A percentile compares a stretch with the other conserved stretches of the same genome.
These are phyloP conservation scores for Cerrena zonata DNA, from an alignment of 1,284 basidiomycete species.

Conservation along the genomic window DNA sequence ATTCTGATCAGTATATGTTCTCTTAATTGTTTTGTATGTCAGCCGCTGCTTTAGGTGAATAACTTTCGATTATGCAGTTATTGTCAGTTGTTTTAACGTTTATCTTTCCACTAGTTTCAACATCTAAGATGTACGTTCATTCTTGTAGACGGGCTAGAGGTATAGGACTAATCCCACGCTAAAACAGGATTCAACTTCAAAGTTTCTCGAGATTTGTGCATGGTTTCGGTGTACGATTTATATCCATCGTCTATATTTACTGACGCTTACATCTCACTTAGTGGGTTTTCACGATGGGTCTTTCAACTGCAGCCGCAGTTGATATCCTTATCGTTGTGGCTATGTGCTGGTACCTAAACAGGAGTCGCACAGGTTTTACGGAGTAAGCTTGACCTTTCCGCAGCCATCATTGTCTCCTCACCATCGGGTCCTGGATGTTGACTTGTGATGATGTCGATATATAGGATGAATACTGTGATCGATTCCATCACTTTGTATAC, in stretches of 20 bases:
- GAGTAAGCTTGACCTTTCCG: no score
- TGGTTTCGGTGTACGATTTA: slow-evolving; percentile 6
- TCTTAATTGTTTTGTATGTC: neutral
- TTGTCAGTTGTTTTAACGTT: neutral
- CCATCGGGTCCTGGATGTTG: neutral
- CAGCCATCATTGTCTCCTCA: no score
- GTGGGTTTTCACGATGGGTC: slow-evolving; percentile 51
- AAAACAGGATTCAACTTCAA: neutral
- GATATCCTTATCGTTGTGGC: slow-evolving; percentile 43
- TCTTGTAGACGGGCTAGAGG: no score
- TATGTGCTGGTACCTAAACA: slow-evolving; percentile 38
- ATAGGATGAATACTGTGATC: slow-evolving; percentile 39
- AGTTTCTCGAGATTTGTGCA: slow-evolving; percentile 8
- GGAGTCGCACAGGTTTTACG: slow-evolving; percentile 34
- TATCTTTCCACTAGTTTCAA: slow-evolving; percentile 18
- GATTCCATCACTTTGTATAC: slow-evolving; percentile 42
- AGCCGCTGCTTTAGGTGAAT: slow-evolving; percentile 9
- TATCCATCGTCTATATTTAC: neutral
- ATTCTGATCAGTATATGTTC: neutral
- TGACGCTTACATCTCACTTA: slow-evolving; percentile 13
- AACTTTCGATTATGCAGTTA: neutral
- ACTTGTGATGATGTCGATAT: neutral
- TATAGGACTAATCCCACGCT: neutral
- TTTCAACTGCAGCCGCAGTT: slow-evolving; percentile 41
- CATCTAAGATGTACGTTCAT: slow-evolving; percentile 24